Base-by-base conservation (phyloP, 768 basidiomycete genomes). In the Bullera alba region DNA sequence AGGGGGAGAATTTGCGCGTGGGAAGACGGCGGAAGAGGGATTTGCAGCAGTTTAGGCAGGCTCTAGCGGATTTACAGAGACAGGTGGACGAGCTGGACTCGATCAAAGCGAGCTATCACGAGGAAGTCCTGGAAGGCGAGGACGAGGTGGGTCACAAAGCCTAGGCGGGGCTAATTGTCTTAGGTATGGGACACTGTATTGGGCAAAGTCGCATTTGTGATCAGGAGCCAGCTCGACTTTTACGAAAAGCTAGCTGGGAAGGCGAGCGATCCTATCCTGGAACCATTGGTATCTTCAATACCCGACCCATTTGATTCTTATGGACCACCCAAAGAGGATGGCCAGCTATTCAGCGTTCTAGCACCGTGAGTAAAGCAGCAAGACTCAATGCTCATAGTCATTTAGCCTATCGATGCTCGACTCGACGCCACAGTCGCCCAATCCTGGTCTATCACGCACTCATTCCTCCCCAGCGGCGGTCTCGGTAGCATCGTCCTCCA, bases 291-390 rank as follows among this genome's bases (percentile, higher is more conserved):
- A 2, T 84, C 88, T 71, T 80, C 85, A 6, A 79, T 92, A 41
- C 90, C 90, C 17, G 91, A 95, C 69, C 87, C 91, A 27, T 93
- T 93, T 56, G 90, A 93, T 57, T 80, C 87, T 0, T 93, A 93
- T 63, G 88, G 87, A 3, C 86, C 86, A 19, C 84, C 85, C 2
- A 86, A 85, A 60, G 78, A 86, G 35, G 87, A 91, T 70, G 85
- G 90, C 62, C 84, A 89, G 67, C 91, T 95, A 57, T 93, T 93
- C 75, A 87, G 83, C 67, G 92, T 95, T 53, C 79, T 96, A 1
- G 83, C 88, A 4, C 91, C 92, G 69, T 69, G 35, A 51, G 70
- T 58, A 1, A n/a, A 8, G 17, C 35, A 15, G 19, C 41, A 36
- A 45, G n/a, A n/a, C 25, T 52, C n/a, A 3, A 1, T 23, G n/a